Percentiles rank a stretch among this genome's conserved stretches.
Evolutionary conservation across 768 basidiomycete genomes (phyloP).

Genomic region (Paxillus rubicundulus): DNA sequence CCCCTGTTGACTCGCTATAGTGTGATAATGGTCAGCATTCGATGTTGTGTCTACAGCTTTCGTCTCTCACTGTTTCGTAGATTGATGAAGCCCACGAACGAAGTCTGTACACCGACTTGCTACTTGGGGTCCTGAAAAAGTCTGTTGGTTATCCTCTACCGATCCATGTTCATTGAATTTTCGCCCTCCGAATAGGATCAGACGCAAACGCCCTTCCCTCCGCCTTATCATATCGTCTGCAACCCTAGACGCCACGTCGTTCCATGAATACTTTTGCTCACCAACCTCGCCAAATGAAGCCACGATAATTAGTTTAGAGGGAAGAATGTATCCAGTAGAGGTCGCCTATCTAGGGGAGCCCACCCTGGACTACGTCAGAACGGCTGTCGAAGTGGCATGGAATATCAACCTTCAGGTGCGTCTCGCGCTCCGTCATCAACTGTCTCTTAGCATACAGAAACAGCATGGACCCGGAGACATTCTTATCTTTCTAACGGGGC

Average conservation of each 20-base stretch:
- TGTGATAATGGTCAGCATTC: constrained; percentile 79
- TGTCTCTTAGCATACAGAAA: neutral
- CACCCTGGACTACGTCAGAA: constrained; percentile 73
- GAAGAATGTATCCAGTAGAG: constrained; percentile 93
- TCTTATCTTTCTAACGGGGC: constrained; percentile 89
- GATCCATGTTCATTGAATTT: constrained; percentile 3
- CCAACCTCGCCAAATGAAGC: constrained; percentile 65
- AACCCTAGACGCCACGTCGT: constrained; percentile 88
- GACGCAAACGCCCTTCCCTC: constrained; percentile 85
- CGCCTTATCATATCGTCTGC: constrained; percentile 94
- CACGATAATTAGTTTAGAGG: constrained; percentile 86
- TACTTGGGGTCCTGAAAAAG: constrained; percentile 94
- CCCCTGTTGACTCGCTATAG: constrained; percentile 90
- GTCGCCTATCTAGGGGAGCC: constrained; percentile 84
- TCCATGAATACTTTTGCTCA: constrained; percentile 84
- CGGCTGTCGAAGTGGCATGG: constrained; percentile 81
- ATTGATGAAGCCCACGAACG: constrained; percentile 98
- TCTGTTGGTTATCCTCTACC: constrained; percentile 31
- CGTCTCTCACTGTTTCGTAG: constrained; percentile 38
- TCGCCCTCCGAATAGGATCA: constrained; percentile 56
- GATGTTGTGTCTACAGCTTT: neutral
- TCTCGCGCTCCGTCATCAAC: neutral
- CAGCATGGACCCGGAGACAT: constrained; percentile 87
- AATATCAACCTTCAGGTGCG: constrained; percentile 77
- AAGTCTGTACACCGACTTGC: constrained; percentile 91